These are phyloP conservation scores for Tricholoma sp. DNA, from an alignment of 768 basidiomycete species.

Conservation along the genomic window DNA sequence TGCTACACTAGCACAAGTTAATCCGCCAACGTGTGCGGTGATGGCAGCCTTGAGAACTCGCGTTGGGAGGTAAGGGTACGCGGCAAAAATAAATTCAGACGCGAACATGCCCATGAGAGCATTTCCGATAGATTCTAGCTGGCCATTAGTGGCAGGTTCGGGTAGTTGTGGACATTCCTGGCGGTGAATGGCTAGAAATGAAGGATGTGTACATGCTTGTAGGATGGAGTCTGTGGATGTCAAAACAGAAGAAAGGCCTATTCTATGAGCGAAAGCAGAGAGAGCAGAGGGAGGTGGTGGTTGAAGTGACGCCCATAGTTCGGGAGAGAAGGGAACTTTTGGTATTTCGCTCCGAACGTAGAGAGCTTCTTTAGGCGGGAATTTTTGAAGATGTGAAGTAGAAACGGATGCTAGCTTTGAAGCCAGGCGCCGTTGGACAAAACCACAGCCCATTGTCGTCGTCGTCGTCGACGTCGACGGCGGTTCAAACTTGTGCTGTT, in stretches of 20 bases:
- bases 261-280: conserved; percentile 69
- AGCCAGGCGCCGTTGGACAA: conserved; percentile 33
- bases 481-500: too few species aligned
- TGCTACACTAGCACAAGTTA: conserved; percentile 79
- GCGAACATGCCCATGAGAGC: conserved; percentile 88
- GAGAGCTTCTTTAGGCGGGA: conserved; percentile 59
- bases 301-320: conserved; percentile 66
- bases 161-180: conserved; percentile 53
- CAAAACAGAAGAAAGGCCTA: conserved; percentile 62
- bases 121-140: conserved; percentile 77
- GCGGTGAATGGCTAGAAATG: conserved; percentile 51
- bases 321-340: conserved; percentile 50
- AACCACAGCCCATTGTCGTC: neutral
- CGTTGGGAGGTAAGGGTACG: conserved; percentile 89
- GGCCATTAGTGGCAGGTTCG: conserved; percentile 62
- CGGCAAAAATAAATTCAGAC: conserved; percentile 71
- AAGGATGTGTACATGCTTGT: conserved; percentile 79
- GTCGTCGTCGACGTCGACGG: neutral
- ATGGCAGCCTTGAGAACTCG: conserved; percentile 88
- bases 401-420: conserved; percentile 49
- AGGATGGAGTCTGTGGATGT: conserved; percentile 49
- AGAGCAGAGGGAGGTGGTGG: conserved; percentile 69
- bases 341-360: conserved; percentile 24
- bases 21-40: conserved; percentile 86
- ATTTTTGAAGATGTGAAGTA: conserved; percentile 44